phyloP scores from a whole-genome alignment of 106 monocot genomes.

The Allium fistulosum region DNA sequence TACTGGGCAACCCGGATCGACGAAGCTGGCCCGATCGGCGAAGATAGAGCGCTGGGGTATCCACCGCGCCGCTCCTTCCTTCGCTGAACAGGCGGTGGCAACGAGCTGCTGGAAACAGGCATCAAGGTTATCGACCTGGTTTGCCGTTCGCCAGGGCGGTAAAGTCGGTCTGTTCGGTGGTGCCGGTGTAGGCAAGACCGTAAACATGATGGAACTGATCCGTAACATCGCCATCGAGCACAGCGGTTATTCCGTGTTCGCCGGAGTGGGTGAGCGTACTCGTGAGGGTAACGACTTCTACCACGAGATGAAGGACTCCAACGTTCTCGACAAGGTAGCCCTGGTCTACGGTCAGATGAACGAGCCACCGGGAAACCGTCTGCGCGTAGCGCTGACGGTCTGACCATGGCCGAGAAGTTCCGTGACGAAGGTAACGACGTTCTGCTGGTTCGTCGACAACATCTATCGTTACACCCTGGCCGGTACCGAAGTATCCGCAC shows the following conservation, averaged over 20 bases:
- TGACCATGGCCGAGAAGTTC: neutral
- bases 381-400: neutral
- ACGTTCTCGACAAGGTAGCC: neutral
- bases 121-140: neutral
- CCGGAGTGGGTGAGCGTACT: neutral
- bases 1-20: neutral
- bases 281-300: neutral
- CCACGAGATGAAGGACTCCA: neutral
- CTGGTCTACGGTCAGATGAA: neutral
- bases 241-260: neutral
- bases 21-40: neutral
- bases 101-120: neutral
- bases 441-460: neutral
- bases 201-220: neutral
- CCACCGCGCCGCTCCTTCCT: neutral
- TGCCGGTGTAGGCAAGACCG: neutral
- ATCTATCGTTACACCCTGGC: neutral
- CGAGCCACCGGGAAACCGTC: neutral
- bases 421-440: neutral
- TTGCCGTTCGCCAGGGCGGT: neutral
- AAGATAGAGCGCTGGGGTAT: neutral
- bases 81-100: neutral
- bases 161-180: neutral
- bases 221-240: neutral
- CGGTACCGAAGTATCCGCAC: neutral